Percentiles rank a stretch among this genome's conserved stretches.
These are phyloP conservation scores for Clausena lansium DNA, from an alignment of 345 rosid species.

Conservation along the genomic window DNA sequence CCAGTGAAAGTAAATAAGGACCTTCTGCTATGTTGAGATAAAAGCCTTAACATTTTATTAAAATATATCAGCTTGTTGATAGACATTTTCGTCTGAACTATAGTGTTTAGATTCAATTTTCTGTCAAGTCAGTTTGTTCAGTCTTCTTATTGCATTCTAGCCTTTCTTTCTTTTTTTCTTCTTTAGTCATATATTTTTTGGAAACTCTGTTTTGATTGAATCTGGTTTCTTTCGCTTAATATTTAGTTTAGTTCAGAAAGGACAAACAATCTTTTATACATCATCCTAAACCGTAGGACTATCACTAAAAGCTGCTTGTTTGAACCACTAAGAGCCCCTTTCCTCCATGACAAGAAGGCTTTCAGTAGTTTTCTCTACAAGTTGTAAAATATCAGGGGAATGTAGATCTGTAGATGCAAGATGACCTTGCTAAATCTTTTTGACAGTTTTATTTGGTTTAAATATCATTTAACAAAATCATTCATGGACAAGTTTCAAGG, in stretches of 20 bases:
- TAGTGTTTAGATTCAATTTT: not conserved
- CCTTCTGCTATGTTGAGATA: slow-evolving; percentile 1
- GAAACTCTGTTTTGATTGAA: not conserved
- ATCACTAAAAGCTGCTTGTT: slow-evolving; percentile 10
- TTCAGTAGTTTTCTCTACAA: not conserved
- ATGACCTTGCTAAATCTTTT: not conserved
- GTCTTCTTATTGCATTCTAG: not conserved
- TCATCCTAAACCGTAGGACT: not conserved
- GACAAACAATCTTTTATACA: not conserved
- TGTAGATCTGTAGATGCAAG: not conserved
- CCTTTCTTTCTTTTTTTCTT: slow-evolving; percentile 4
- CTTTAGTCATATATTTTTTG: not conserved
- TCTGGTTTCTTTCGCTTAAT: not conserved
- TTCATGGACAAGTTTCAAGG: not conserved
- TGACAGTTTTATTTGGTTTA: not conserved
- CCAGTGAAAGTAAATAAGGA: not conserved
- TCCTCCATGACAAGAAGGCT: not conserved
- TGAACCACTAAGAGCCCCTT: not conserved
- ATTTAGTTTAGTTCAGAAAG: not conserved
- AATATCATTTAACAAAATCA: not conserved
- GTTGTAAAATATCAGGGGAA: not conserved
- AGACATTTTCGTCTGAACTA: not conserved
- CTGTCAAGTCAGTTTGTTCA: not conserved
- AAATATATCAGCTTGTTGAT: not conserved
- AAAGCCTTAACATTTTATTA: not conserved